Evolutionary conservation across 106 monocot genomes (phyloP).

Genomic region (Phalaenopsis aphrodite): DNA sequence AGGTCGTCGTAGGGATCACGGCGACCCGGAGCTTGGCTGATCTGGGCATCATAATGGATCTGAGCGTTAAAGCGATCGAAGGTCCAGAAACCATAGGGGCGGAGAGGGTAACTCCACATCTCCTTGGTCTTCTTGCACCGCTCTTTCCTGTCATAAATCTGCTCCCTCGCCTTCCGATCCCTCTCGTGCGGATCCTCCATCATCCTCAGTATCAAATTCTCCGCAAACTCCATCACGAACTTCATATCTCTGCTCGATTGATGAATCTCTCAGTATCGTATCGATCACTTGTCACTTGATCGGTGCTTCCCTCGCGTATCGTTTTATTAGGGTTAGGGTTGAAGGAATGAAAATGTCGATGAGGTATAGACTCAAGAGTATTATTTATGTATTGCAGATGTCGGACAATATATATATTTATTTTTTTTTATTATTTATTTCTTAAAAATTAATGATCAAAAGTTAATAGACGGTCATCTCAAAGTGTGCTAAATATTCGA

Average conservation of each 20-base stretch:
- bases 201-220: constrained; percentile 72
- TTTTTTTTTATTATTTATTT: too few species aligned
- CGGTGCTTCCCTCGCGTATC: too few species aligned
- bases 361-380: too few species aligned
- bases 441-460: too few species aligned
- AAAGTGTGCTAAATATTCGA: too few species aligned
- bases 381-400: too few species aligned
- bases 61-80: constrained; percentile 96
- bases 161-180: constrained; percentile 49
- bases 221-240: constrained; percentile 95
- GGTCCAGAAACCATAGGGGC: constrained; percentile 96
- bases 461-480: too few species aligned
- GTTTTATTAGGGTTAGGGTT: background rate
- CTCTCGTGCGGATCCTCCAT: constrained; percentile 86
- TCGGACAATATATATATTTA: too few species aligned
- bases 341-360: background rate
- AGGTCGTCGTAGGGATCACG: constrained; percentile 94
- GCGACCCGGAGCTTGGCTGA: constrained; percentile 74
- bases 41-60: constrained; percentile 55
- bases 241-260: constrained; percentile 26
- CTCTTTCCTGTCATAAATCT: constrained; percentile 62
- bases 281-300: background rate
- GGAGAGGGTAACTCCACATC: constrained; percentile 79
- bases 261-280: background rate
- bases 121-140: constrained; percentile 76